Evolutionary conservation across 345 rosid species (phyloP), one percentile per base, ranked within the genome.

Genomic region (Euphorbia lathyris): DNA sequence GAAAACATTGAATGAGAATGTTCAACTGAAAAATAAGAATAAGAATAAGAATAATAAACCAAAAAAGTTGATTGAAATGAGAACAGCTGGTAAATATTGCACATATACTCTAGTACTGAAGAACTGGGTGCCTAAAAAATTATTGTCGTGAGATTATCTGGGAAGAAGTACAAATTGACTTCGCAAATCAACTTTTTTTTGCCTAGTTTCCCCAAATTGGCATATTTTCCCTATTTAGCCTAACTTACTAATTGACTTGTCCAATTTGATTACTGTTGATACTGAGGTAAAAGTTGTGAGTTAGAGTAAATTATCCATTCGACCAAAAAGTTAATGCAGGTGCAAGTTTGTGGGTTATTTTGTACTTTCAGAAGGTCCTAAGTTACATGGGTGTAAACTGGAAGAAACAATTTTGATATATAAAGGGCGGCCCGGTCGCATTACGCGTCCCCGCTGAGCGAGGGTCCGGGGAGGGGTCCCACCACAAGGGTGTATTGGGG

Each of bases 1-100:
- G 84, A 76, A n/a, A 78, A 81, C 25, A 51, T 56, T 40, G 16
- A 11, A 66, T 42, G 68, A 60, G 50, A 76, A 67, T 27, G 65
- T 48, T 30, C 29, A 63, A 58, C 40, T 40, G 48, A 30, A 32
- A 30, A 57, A 16, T 9, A 26, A 7, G 55, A 19, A 16, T 0
- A 43, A 53, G 13, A 63, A 9, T n/a, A 2, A 9, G 4, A 65
- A 65, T 17, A 26, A 48, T 10, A 9, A 64, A 64, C 7, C 7
- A 14, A 26, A 57, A 58, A 1, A 22, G 19, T 16, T 11, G n/a
- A 45, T 26, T 34, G 17, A 59, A 14, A 34, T 32, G 23, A 10
- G 26, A 14, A 38, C 57, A 66, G 58, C 38, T 20, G 14, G 17
- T 52, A 65, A n/a, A 65, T 64, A 65, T 17, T 47, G 9, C 16